Evolutionary conservation across 345 rosid species (phyloP), one percentile per base, ranked within the genome.

Genomic region (Psidium friedrichsthalianum): DNA sequence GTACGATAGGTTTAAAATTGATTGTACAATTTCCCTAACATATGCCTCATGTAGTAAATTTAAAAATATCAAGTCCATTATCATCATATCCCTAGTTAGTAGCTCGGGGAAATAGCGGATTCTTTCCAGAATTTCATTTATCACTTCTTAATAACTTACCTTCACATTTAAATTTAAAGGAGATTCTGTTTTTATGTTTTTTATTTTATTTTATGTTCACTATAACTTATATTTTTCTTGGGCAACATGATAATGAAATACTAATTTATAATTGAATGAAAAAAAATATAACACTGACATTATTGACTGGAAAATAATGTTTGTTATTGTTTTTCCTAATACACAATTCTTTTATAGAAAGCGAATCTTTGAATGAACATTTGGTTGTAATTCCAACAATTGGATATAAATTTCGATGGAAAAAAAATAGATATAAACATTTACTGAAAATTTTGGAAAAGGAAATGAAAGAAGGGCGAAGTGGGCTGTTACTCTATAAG

Each of bases 1-100:
- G 1, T 1, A 61, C 2, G 13, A 61, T 61, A 13, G 4, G 36
- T n/a, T 25, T 1, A 57, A 1, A 11, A 57, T 0, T 0, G 29
- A 57, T 58, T 58, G 6, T 16, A 58, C 64, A 25, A 58, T 58
- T 58, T n/a, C 16, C 3, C 8, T 1, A 56, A 10, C 61, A 56
- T 24, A 24, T 2, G 14, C 27, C 1, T 12, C 29, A 5, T 25
- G 11, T 58, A 0, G 3, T 6, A 25, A 25, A 25, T n/a, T 5
- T 58, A 58, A 25, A 58, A 25, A 2, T n/a, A 57, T 57, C 14
- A 25, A 11, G 6, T 57, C 2, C 14, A 56, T 56, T 56, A 56
- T 24, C 59, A 18, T 56, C 9, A 0, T 56, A 57, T 57, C 29
- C 61, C 61, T 25, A 4, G 3, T 25, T 58, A 11, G 64, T 2